A percentile compares a stretch with the other conserved stretches of the same genome.
phyloP scores from a whole-genome alignment of 306 rosid genomes.

The Mimosa pudica region DNA sequence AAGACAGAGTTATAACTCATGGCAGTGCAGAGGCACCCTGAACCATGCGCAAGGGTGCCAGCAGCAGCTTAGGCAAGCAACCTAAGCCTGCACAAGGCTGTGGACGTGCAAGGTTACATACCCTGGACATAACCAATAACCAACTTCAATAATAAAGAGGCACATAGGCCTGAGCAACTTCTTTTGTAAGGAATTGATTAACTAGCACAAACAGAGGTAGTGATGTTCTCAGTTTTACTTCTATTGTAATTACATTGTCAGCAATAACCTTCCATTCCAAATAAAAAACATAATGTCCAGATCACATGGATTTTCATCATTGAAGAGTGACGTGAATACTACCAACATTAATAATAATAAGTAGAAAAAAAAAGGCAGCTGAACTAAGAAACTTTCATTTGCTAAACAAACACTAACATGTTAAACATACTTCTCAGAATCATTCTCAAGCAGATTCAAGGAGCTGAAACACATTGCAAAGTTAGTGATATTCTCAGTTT shows the following conservation, averaged over 20 bases:
- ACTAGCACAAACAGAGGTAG: neutral
- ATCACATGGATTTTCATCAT: neutral
- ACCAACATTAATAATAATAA: neutral
- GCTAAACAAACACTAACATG: neutral
- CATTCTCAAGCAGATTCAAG: neutral
- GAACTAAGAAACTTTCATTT: neutral
- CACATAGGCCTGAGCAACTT: neutral
- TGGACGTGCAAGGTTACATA: neutral
- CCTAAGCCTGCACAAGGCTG: neutral
- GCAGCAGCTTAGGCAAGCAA: neutral
- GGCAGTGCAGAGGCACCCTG: neutral
- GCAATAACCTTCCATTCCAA: neutral
- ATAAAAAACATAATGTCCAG: neutral
- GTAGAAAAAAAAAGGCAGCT: neutral
- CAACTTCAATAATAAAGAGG: neutral
- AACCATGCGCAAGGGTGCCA: neutral
- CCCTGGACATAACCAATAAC: neutral
- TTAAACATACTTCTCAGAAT: neutral
- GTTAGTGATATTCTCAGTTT: no score
- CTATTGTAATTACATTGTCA: neutral
- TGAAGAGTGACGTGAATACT: neutral
- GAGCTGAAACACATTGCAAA: neutral
- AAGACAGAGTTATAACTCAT: neutral
- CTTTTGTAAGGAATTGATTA: neutral
- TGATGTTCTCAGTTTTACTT: no score